A percentile compares a stretch with the other conserved stretches of the same genome.
Evolutionary conservation across 1,284 basidiomycete genomes (phyloP).

Genomic region (Singerocomus rubriflavus): DNA sequence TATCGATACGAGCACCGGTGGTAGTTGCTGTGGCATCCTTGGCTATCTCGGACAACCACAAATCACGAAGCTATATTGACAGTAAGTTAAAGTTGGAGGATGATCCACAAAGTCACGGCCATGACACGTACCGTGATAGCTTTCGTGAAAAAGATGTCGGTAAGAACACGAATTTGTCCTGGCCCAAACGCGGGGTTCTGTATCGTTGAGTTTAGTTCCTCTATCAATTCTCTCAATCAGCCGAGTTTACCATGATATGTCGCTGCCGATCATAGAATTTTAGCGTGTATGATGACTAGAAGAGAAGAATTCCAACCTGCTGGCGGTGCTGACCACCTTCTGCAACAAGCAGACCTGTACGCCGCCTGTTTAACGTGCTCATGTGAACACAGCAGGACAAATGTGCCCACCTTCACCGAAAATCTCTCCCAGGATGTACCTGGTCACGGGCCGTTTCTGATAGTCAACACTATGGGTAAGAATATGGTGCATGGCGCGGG

Average conservation of each 20-base stretch:
- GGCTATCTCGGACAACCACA: no score
- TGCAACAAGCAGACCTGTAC: constrained; percentile 16
- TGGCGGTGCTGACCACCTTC: constrained; percentile 28
- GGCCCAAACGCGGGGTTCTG: constrained; percentile 61
- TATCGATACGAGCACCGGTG: no score
- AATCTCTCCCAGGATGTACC: background rate
- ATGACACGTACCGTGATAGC: constrained; percentile 39
- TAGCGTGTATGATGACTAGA: background rate
- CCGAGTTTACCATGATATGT: constrained; percentile 20
- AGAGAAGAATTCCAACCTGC: constrained; percentile 15
- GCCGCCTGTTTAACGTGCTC: background rate
- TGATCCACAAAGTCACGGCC: background rate
- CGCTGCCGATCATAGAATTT: constrained; percentile 6
- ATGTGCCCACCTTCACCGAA: background rate
- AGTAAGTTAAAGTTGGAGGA: background rate
- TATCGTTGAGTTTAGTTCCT: background rate
- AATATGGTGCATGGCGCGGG: background rate
- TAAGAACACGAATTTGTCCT: constrained; percentile 51
- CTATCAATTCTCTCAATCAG: background rate
- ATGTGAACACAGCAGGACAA: background rate
- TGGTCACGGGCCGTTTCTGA: background rate
- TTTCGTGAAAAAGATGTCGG: constrained; percentile 53
- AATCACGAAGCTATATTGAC: constrained; percentile 42
- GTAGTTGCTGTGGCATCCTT: no score
- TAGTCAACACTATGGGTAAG: background rate